Evolutionary conservation across 352 stramenopile species (phyloP).

Genomic region (Globisporangium paddicum): DNA sequence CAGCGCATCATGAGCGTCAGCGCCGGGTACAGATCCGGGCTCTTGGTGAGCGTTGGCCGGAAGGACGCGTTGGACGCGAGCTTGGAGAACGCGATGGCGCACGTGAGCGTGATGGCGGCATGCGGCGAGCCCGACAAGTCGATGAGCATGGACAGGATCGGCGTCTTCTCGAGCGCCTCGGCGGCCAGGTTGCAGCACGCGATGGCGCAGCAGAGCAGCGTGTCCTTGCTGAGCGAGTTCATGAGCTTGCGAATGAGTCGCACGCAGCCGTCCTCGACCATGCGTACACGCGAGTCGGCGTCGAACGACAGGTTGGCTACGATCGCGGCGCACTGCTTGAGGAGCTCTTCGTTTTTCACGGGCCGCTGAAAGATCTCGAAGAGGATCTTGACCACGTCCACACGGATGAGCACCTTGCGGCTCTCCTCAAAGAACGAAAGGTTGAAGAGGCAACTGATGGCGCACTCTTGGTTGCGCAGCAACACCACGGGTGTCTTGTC

Average conservation of each 20-base stretch:
- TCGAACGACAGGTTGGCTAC: constrained; percentile 79
- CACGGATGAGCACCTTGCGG: constrained; percentile 50
- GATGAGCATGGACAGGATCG: constrained; percentile 73
- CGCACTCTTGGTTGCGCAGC: constrained; percentile 61
- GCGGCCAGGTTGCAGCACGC: constrained; percentile 74
- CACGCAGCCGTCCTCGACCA: constrained; percentile 65
- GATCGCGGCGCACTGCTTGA: constrained; percentile 60
- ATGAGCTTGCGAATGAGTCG: constrained; percentile 67
- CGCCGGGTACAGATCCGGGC: constrained; percentile 63
- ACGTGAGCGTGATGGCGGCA: constrained; percentile 62
- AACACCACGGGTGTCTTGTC: constrained; percentile 43
- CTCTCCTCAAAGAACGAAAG: constrained; percentile 71
- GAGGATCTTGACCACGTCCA: constrained; percentile 59
- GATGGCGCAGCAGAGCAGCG: constrained; percentile 61
- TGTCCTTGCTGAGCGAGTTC: constrained; percentile 50
- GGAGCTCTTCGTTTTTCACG: constrained; percentile 55
- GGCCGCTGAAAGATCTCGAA: constrained; percentile 63
- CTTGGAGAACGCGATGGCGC: constrained; percentile 76
- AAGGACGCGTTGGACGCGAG: constrained; percentile 55
- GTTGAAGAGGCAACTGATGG: constrained; percentile 72
- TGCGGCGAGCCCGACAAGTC: constrained; percentile 64
- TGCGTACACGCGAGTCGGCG: constrained; percentile 40
- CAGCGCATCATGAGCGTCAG: constrained; percentile 88
- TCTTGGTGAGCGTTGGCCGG: constrained; percentile 56
- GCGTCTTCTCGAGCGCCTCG: constrained; percentile 66